A percentile compares a stretch with the other conserved stretches of the same genome.
These are phyloP conservation scores for Aureobasidium vineae DNA, from an alignment of 2,329 filamentous ascomycete species.

Conservation along the genomic window DNA sequence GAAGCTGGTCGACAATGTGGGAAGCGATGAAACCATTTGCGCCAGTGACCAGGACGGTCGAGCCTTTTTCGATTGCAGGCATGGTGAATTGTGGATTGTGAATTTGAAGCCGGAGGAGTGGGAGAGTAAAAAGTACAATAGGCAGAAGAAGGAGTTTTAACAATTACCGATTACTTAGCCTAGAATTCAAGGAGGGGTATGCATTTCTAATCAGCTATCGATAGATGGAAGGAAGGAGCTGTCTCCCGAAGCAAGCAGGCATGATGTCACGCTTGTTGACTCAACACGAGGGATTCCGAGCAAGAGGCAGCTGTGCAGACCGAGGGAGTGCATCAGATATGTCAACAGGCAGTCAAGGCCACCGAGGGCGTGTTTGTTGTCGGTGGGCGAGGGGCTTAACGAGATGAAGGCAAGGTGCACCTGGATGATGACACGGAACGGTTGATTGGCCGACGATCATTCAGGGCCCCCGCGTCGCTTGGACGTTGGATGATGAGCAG, in stretches of 20 bases:
- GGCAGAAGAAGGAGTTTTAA: not conserved
- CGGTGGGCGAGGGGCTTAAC: not conserved
- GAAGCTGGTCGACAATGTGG: constrained; percentile 35
- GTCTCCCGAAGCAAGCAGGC: not conserved
- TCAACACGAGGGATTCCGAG: too few species aligned
- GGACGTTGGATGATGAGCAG: not conserved
- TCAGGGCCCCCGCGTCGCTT: not conserved
- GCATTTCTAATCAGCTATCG: not conserved
- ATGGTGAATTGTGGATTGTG: not conserved
- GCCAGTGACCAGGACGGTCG: constrained; percentile 35
- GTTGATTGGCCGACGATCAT: not conserved
- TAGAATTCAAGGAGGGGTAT: not conserved
- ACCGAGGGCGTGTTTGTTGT: not conserved
- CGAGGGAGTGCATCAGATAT: not conserved
- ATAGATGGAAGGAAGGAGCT: not conserved
- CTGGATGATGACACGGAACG: not conserved
- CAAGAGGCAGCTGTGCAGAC: too few species aligned
- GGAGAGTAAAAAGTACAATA: not conserved
- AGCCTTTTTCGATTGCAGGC: constrained; percentile 32
- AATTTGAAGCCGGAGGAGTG: not conserved
- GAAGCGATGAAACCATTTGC: constrained; percentile 34
- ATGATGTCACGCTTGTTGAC: not conserved
- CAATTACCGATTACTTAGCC: not conserved
- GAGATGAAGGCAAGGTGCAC: not conserved
- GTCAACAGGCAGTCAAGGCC: not conserved